Conservation (phyloP, 164 flowering plant genomes). For the grape (Vitis vinifera) region DNA sequence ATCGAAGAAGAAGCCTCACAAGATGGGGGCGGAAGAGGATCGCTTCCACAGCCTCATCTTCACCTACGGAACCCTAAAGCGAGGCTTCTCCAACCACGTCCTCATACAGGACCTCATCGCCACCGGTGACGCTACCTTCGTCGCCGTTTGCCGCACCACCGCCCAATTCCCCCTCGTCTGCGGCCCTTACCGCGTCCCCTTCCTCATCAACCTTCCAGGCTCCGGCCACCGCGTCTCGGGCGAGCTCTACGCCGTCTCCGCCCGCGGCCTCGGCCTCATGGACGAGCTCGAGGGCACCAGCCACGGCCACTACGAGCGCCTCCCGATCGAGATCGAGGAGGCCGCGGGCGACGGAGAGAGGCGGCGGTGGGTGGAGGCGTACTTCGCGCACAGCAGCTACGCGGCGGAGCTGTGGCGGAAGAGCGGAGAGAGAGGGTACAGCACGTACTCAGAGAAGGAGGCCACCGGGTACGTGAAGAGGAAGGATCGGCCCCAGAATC, state of each 20-base stretch:
- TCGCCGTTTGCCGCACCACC: conserved; percentile 46
- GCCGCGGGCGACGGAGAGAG: background rate
- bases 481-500: conserved; percentile 54
- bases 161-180: conserved; percentile 71
- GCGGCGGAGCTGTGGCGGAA: conserved; percentile 71
- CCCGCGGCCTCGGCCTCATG: conserved; percentile 8
- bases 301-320: conserved; percentile 46
- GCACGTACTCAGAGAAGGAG: conserved; percentile 48
- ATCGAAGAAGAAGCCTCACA: too few species aligned
- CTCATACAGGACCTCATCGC: conserved; percentile 56
- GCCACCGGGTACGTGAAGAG: conserved; percentile 73
- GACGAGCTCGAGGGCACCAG: conserved; percentile 60
- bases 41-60: conserved; percentile 38
- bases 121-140: conserved; percentile 58
- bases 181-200: conserved; percentile 86
- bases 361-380: conserved; percentile 50
- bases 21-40: background rate
- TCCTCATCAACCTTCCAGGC: conserved; percentile 76
- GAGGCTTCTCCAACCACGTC: conserved; percentile 74
- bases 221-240: conserved; percentile 56
- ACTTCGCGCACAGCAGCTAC: conserved; percentile 70
- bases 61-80: conserved; percentile 90
- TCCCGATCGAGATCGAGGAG: conserved; percentile 47
- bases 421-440: conserved; percentile 51
- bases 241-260: conserved; percentile 80